A percentile compares a stretch with the other conserved stretches of the same genome.
These are phyloP conservation scores for Lippia alba DNA, from an alignment of 305 asterid species.

Conservation along the genomic window DNA sequence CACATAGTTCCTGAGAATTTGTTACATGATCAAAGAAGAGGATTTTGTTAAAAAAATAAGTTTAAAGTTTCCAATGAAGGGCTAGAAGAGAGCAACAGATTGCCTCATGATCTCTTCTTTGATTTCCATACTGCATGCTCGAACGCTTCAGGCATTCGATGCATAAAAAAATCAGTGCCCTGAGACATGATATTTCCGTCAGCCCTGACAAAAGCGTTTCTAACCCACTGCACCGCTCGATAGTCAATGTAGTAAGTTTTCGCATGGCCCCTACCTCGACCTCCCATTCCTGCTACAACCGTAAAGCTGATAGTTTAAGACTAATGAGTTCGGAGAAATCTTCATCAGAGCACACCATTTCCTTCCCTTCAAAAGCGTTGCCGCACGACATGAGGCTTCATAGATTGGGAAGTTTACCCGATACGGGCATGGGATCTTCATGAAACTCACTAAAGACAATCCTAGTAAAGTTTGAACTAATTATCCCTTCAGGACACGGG, in stretches of 20 bases:
- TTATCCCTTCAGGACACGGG: background rate
- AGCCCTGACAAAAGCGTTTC: too few relatives aligned
- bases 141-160: too few relatives aligned
- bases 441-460: slow-evolving; percentile 13
- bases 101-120: too few relatives aligned
- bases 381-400: slow-evolving; percentile 21
- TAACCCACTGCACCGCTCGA: slow-evolving; percentile 17
- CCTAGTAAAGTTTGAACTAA: background rate
- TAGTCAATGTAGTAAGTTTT: slow-evolving; percentile 5
- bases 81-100: too few relatives aligned
- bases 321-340: slow-evolving; percentile 10
- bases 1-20: too few relatives aligned
- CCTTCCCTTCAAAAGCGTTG: slow-evolving; percentile 12
- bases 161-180: too few relatives aligned
- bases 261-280: slow-evolving; percentile 20
- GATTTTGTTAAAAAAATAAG: too few relatives aligned
- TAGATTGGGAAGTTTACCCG: slow-evolving; percentile 6
- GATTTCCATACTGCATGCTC: too few relatives aligned
- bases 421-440: slow-evolving; percentile 22
- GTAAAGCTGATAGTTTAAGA: slow-evolving; percentile 25
- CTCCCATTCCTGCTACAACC: background rate
- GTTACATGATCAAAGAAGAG: too few relatives aligned
- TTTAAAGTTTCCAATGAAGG: too few relatives aligned
- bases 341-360: background rate
- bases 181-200: too few relatives aligned